Percentiles rank a stretch among this genome's conserved stretches.
These are phyloP conservation scores for Ilyonectria robusta DNA, from an alignment of 2,329 filamentous ascomycete species.

Conservation along the genomic window DNA sequence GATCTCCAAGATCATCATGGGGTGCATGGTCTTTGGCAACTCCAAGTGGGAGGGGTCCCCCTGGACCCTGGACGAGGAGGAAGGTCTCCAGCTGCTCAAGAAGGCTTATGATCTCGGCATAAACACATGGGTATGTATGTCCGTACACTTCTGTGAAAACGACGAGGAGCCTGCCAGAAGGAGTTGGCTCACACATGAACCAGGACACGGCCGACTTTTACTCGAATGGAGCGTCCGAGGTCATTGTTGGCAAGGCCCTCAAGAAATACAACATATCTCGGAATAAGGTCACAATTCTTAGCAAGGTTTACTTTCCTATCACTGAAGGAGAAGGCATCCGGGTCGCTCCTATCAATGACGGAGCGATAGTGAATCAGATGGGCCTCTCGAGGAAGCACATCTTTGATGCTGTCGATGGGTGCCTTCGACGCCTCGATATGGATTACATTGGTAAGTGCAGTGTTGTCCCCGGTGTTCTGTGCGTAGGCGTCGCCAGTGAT, in stretches of 20 bases:
- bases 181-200: conserved; percentile 47
- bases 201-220: conserved; percentile 63
- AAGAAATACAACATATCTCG: conserved; percentile 71
- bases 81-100: conserved; percentile 71
- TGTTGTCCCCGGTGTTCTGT: neutral
- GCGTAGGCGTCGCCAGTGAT: neutral
- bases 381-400: conserved; percentile 75
- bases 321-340: conserved; percentile 52
- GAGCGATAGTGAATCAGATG: conserved; percentile 50
- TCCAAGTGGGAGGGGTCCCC: conserved; percentile 51
- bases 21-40: conserved; percentile 53
- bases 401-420: conserved; percentile 74
- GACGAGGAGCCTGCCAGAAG: neutral
- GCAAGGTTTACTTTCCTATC: conserved; percentile 62
- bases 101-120: conserved; percentile 74
- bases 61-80: conserved; percentile 39
- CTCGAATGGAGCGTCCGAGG: conserved; percentile 68
- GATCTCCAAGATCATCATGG: conserved; percentile 57
- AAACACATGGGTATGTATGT: conserved; percentile 65
- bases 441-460: conserved; percentile 65
- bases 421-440: conserved; percentile 65
- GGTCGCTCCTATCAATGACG: conserved; percentile 53
- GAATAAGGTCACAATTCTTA: conserved; percentile 68
- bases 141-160: conserved; percentile 43
- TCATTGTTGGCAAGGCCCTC: conserved; percentile 71